Evolutionary conservation across 2,329 filamentous ascomycete genomes (phyloP), one percentile per base, ranked within the genome.

Genomic region (Aureobasidium sp.): DNA sequence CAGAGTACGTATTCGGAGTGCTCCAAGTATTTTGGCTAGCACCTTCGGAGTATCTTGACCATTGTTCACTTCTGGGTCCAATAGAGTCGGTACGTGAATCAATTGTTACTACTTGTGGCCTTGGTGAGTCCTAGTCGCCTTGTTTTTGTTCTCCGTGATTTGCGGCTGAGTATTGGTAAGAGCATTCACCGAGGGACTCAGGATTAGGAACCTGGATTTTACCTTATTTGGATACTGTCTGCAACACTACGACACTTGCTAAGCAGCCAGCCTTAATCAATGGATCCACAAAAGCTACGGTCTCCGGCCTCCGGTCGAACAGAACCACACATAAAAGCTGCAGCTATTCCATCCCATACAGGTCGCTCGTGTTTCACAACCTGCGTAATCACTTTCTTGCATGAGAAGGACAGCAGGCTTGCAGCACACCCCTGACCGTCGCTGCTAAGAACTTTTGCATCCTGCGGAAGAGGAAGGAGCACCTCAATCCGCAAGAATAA

Each of bases 1-100:
- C 54, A 58, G 15, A 31, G 38, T 58, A 58, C 54, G 54, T 58
- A 31, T 33, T 58, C 25, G n/a, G n/a, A n/a, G n/a, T n/a, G n/a
- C n/a, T n/a, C n/a, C n/a, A n/a, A n/a, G n/a, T n/a, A n/a, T n/a
- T n/a, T 40, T 40, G 8, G 33, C 33, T n/a, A 20, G 18, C 20
- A n/a, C 38, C 15, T 31, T 20, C 33, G 38, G 23, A 59, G 20
- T 36, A 59, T 15, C 23, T 29, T 29, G 31, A 61, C 45, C 58
- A 48, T 61, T 61, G 45, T 50, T 50, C 58, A 23, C 23, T 40
- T 50, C 9, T 9, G 45, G 58, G 45, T 48, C 7, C 29, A 11
- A 50, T 33, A 61, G 45, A 10, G 38, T n/a, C 23, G 2, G 7
- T 27, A 25, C 5, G n/a, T 40, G 38, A 10, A 4, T 40, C 38